Base-by-base conservation (phyloP, 2,329 filamentous ascomycete species). In the Verticillium klebahnii region DNA sequence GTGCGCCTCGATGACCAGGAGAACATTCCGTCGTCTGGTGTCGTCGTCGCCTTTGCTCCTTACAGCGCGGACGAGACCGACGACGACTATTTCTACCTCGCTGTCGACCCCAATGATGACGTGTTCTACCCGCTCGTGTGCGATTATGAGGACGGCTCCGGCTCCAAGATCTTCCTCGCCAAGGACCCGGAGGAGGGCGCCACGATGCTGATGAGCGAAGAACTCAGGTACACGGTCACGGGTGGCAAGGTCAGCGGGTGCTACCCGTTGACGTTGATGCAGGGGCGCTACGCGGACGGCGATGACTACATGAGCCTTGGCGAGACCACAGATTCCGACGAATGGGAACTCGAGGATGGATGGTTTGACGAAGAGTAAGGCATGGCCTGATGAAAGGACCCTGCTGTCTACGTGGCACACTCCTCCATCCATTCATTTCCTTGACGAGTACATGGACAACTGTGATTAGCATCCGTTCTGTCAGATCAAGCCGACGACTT, bases 81-180 rank as follows among this genome's bases (percentile, higher is more conserved):
- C 23, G 64, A 66, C 5, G 62, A 65, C 40, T 57, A 62, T 37
- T 61, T 64, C 40, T 69, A 69, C 58, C 45, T 69, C 11, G 67
- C 67, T 9, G 62, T 67, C 2, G 68, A 71, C 29, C 57, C 65
- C 1, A 40, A 61, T n/a, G 60, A 62, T 5, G 57, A 69, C 7
- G 57, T 71, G 15, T 71, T 71, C 55, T 73, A 70, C 60, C 70
- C 70, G 3, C 60, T 69, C 2, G 67, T 73, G 15, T 75, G 74
- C 55, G 67, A 71, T 25, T 75, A 67, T 59, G 59, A 52, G 2
- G 64, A 67, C 54, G 56, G 39, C 14, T 62, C 55, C 2, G 62
- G 64, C 14, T 64, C 69, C 12, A 70, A 69, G 58, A 54, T 73
- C 0, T 74, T 75, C 59, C 54, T 75, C 17, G 69, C 65, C 1